Percentiles rank a stretch among this genome's conserved stretches.
Evolutionary conservation across 306 rosid genomes (phyloP).

Genomic region (Myrica gale): DNA sequence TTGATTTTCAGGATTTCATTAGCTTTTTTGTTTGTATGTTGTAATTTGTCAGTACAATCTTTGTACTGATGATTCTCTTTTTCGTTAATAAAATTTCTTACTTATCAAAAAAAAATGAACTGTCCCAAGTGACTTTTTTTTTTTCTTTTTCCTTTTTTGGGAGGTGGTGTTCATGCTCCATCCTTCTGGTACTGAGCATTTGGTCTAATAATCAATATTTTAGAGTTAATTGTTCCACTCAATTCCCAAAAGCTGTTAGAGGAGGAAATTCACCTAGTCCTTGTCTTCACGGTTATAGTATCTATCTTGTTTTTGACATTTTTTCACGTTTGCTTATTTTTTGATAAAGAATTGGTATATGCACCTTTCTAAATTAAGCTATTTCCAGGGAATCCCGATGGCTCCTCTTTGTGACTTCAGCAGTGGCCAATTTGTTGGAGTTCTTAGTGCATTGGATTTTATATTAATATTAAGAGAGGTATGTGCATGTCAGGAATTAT

Average conservation of each 20-base stretch:
- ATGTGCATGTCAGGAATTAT: constrained; percentile 31
- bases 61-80: too few relatives aligned
- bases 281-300: constrained; percentile 10
- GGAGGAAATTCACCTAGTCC: constrained; percentile 9
- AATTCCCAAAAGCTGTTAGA: background rate
- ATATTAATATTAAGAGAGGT: constrained; percentile 96
- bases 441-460: constrained; percentile 91
- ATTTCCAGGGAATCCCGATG: constrained; percentile 77
- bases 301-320: constrained; percentile 4
- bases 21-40: too few relatives aligned
- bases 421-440: constrained; percentile 89
- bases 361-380: constrained; percentile 30
- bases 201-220: background rate
- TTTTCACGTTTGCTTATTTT: constrained; percentile 17
- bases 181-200: background rate
- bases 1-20: too few relatives aligned
- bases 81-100: too few relatives aligned
- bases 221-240: background rate
- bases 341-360: constrained; percentile 27
- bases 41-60: too few relatives aligned
- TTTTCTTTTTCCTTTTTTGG: background rate
- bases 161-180: background rate
- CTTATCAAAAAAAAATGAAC: too few relatives aligned
- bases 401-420: constrained; percentile 96
- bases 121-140: background rate